Evolutionary conservation across 2,329 filamentous ascomycete genomes (phyloP).

Genomic region (Ophiostoma ulmi): DNA sequence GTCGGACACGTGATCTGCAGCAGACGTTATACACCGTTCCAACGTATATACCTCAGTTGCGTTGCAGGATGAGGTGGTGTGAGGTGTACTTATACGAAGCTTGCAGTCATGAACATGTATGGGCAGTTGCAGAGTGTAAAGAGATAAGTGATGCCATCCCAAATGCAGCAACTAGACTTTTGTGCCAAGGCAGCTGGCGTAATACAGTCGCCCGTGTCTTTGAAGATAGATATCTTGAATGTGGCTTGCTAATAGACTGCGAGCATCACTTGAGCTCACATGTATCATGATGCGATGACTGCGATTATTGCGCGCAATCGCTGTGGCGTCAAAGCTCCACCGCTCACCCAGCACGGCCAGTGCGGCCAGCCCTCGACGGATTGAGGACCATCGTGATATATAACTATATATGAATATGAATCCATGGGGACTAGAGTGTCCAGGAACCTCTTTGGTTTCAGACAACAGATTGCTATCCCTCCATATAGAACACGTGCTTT

Average conservation of each 20-base stretch:
- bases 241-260: background rate
- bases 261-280: background rate
- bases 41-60: background rate
- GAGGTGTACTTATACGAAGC: background rate
- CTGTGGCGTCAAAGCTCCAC: background rate
- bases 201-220: too few relatives aligned
- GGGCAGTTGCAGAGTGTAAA: background rate
- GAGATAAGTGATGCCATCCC: background rate
- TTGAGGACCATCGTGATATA: too few relatives aligned
- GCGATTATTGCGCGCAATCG: too few relatives aligned
- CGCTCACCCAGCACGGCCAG: too few relatives aligned
- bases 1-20: background rate
- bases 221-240: too few relatives aligned
- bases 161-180: too few relatives aligned
- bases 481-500: background rate
- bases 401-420: background rate
- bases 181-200: too few relatives aligned
- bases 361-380: too few relatives aligned
- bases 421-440: background rate
- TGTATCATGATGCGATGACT: too few relatives aligned
- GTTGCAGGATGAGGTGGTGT: background rate
- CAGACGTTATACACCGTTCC: background rate
- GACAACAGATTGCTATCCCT: background rate
- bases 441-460: background rate
- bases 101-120: background rate